A percentile compares a stretch with the other conserved stretches of the same genome.
Conservation (phyloP, 2,329 filamentous ascomycete genomes). For the Alternaria angustiovoidea region DNA sequence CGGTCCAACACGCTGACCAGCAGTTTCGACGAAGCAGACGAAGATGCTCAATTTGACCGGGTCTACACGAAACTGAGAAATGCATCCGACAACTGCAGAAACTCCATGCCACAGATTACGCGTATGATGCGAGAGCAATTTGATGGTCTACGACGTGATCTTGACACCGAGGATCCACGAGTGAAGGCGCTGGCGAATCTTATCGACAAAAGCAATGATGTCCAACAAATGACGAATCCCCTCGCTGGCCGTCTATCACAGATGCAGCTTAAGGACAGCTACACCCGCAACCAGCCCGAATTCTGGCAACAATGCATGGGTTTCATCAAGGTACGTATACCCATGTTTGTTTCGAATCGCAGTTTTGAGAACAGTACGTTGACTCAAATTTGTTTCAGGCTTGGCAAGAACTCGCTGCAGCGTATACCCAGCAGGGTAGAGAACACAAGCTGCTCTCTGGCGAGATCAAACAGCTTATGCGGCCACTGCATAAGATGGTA, state of each 20-base stretch:
- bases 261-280: slow-evolving; percentile 86
- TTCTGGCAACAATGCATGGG: slow-evolving; percentile 77
- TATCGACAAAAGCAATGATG: slow-evolving; percentile 73
- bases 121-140: slow-evolving; percentile 40
- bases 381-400: slow-evolving; percentile 57
- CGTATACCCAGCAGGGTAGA: slow-evolving; percentile 45
- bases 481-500: slow-evolving; percentile 81
- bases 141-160: slow-evolving; percentile 38
- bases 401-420: slow-evolving; percentile 70
- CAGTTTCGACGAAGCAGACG: slow-evolving; percentile 69
- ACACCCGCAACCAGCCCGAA: slow-evolving; percentile 69
- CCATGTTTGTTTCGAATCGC: slow-evolving; percentile 11
- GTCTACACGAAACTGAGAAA: slow-evolving; percentile 80
- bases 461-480: slow-evolving; percentile 77
- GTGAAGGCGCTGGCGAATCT: slow-evolving; percentile 62
- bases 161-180: slow-evolving; percentile 46
- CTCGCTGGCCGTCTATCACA: slow-evolving; percentile 76
- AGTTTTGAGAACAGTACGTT: slow-evolving; percentile 20
- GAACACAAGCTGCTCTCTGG: slow-evolving; percentile 61
- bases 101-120: slow-evolving; percentile 67
- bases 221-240: slow-evolving; percentile 76
- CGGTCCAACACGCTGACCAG: slow-evolving; percentile 64
- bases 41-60: slow-evolving; percentile 81
- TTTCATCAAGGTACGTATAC: slow-evolving; percentile 65
- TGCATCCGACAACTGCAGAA: slow-evolving; percentile 76